Conservation (phyloP, 805 yeast species). For the Ogataea trehaloabstinens region DNA sequence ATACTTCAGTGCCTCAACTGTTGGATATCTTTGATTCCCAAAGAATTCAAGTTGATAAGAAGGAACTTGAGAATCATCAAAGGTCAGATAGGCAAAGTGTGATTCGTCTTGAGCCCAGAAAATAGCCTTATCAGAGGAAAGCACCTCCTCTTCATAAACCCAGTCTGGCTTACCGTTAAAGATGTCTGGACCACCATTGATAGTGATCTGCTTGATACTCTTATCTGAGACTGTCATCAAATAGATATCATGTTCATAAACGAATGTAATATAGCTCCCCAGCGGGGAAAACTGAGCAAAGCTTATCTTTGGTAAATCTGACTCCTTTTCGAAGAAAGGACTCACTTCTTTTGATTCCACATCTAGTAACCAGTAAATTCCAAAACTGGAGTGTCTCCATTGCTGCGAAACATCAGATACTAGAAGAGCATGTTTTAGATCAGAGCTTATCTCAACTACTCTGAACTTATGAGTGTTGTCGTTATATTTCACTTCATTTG, state of each 20-base stretch:
- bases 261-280: constrained; percentile 54
- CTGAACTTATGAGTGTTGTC: constrained; percentile 40
- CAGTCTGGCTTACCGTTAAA: constrained; percentile 76
- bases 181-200: constrained; percentile 51
- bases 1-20: constrained; percentile 47
- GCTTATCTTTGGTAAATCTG: constrained; percentile 37
- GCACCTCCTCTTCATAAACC: constrained; percentile 83
- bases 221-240: constrained; percentile 31
- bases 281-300: constrained; percentile 63
- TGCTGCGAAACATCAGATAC: constrained; percentile 47
- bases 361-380: constrained; percentile 62
- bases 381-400: constrained; percentile 70
- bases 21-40: constrained; percentile 47
- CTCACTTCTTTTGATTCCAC: constrained; percentile 29
- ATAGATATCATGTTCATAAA: constrained; percentile 54
- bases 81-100: constrained; percentile 50
- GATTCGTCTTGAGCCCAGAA: constrained; percentile 76
- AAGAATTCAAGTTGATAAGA: constrained; percentile 51
- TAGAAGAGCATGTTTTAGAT: constrained; percentile 51
- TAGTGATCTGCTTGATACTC: constrained; percentile 37
- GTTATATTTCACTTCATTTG: constrained; percentile 38
- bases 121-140: constrained; percentile 53
- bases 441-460: constrained; percentile 41
- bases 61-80: constrained; percentile 60
- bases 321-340: constrained; percentile 25